A percentile compares a stretch with the other conserved stretches of the same genome.
Evolutionary conservation across 2,329 filamentous ascomycete genomes (phyloP).

Genomic region (Botryosphaeria agaves): DNA sequence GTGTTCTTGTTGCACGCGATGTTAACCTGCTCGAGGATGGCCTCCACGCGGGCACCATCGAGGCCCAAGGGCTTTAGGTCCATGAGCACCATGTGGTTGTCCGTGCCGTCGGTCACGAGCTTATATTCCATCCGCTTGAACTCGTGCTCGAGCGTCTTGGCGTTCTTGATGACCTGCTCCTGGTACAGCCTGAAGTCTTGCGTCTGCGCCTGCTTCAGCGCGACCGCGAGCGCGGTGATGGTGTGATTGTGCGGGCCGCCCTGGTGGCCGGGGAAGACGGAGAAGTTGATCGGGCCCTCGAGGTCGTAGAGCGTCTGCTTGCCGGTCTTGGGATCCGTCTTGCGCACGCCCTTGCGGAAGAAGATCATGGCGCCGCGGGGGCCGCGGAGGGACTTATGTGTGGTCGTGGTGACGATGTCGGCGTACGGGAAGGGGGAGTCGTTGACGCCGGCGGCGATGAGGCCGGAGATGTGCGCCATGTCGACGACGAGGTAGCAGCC

Average conservation of each 20-base stretch:
- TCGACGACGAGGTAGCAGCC: constrained; percentile 92
- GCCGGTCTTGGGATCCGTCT: constrained; percentile 75
- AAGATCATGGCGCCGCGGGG: constrained; percentile 99
- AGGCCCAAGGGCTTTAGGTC: constrained; percentile 78
- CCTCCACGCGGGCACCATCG: constrained; percentile 89
- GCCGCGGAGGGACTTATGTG: constrained; percentile 95
- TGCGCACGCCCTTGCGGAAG: constrained; percentile 93
- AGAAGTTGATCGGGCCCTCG: constrained; percentile 94
- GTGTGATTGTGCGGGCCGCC: constrained; percentile 99
- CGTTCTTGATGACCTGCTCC: constrained; percentile 79
- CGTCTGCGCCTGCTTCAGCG: constrained; percentile 80
- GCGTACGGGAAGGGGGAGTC: constrained; percentile 84
- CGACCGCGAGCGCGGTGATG: constrained; percentile 90
- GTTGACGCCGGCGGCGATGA: constrained; percentile 85
- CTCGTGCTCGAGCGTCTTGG: constrained; percentile 66
- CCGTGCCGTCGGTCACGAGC: constrained; percentile 86
- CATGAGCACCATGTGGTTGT: constrained; percentile 93
- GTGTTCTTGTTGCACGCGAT: constrained; percentile 99
- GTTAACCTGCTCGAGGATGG: constrained; percentile 92
- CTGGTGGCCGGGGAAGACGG: constrained; percentile 97
- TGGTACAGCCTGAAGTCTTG: constrained; percentile 92
- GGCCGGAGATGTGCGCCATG: constrained; percentile 97
- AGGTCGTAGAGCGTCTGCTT: constrained; percentile 86
- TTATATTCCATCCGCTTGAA: constrained; percentile 78
- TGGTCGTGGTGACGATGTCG: constrained; percentile 95